These are phyloP conservation scores for Vigna reflexopilosa DNA, from an alignment of 306 rosid species.

Conservation along the genomic window DNA sequence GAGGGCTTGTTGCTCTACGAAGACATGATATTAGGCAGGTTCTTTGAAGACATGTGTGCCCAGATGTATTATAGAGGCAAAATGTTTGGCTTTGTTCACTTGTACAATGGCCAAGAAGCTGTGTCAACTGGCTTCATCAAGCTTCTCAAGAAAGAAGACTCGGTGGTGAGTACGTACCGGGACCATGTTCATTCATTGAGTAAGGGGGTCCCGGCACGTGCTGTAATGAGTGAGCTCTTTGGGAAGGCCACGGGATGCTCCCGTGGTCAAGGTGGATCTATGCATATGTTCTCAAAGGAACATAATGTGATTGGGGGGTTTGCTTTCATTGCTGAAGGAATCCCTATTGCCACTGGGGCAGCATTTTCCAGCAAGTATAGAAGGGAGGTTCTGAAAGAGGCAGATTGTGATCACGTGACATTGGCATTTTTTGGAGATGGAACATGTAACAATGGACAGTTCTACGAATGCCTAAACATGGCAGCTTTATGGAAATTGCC, in stretches of 20 bases:
- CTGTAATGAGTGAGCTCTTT: conserved; percentile 91
- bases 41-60: conserved; percentile 94
- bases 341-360: conserved; percentile 87
- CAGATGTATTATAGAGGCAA: conserved; percentile 96
- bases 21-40: conserved; percentile 87
- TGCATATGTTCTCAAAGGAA: conserved; percentile 95
- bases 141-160: conserved; percentile 71
- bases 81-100: conserved; percentile 93
- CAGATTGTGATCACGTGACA: conserved; percentile 68
- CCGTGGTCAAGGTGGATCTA: conserved; percentile 94
- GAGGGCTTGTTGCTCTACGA: conserved; percentile 85
- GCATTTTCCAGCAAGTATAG: conserved; percentile 75
- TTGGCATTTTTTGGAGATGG: conserved; percentile 91
- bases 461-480: conserved; percentile 90
- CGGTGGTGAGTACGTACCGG: conserved; percentile 82
- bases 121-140: conserved; percentile 92
- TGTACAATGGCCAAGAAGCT: conserved; percentile 97
- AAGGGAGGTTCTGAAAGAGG: conserved; percentile 73
- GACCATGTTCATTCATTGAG: conserved; percentile 91
- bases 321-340: conserved; percentile 92
- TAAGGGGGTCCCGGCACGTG: conserved; percentile 85
- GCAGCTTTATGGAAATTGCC: conserved; percentile 93
- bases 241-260: conserved; percentile 90
- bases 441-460: conserved; percentile 87
- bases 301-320: conserved; percentile 82